These are phyloP conservation scores for Piloderma croceum DNA, from an alignment of 768 basidiomycete genomes.

Conservation along the genomic window DNA sequence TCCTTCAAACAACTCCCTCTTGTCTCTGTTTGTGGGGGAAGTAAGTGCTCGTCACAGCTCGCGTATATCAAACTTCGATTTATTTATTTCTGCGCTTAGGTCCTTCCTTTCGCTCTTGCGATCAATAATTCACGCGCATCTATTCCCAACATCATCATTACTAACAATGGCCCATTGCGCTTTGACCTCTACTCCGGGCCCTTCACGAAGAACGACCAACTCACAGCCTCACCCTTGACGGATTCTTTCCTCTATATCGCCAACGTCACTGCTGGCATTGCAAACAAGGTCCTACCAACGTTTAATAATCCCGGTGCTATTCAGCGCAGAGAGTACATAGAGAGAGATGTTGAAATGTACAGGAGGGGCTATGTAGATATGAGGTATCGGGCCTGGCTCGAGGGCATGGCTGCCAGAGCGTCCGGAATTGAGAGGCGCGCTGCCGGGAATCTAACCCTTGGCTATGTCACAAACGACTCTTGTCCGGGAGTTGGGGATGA, in stretches of 20 bases:
- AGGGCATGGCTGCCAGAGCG: conserved; percentile 46
- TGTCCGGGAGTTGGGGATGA: conserved; percentile 79
- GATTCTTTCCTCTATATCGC: conserved; percentile 62
- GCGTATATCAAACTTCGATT: not conserved
- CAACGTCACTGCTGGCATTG: conserved; percentile 44
- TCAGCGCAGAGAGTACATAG: conserved; percentile 26
- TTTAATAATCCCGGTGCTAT: conserved; percentile 45
- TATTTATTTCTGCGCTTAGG: conserved; percentile 27
- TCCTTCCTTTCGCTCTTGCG: conserved; percentile 48
- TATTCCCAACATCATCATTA: conserved; percentile 59
- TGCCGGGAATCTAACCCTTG: conserved; percentile 52
- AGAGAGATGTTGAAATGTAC: conserved; percentile 36
- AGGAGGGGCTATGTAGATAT: conserved; percentile 44
- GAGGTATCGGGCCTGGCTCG: conserved; percentile 52
- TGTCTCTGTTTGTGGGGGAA: conserved; percentile 53
- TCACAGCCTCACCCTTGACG: conserved; percentile 66
- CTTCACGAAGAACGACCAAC: conserved; percentile 78
- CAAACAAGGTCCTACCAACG: conserved; percentile 45
- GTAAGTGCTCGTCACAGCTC: conserved; percentile 23
- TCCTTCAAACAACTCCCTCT: conserved; percentile 53
- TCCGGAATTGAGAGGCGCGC: conserved; percentile 35
- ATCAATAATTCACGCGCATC: conserved; percentile 58
- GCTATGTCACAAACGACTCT: conserved; percentile 71
- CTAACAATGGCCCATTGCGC: conserved; percentile 58
- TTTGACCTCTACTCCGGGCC: conserved; percentile 63